Percentiles rank a stretch among this genome's conserved stretches.
Conservation (phyloP, 495 filamentous ascomycete species). For the Cudoniella acicularis region DNA sequence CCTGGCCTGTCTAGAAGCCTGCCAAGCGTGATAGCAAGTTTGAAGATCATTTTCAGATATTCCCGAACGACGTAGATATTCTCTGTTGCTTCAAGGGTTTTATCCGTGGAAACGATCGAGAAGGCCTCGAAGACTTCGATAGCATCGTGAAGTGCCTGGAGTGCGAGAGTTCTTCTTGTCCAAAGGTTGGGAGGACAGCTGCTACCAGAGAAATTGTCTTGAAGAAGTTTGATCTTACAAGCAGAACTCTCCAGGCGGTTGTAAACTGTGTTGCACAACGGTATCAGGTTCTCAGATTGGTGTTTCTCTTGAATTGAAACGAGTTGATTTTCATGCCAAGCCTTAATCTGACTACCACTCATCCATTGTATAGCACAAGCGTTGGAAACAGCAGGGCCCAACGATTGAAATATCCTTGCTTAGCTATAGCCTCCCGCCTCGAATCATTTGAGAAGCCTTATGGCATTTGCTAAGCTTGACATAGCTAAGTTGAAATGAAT, state of each 20-base stretch:
- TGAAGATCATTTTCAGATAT: not conserved
- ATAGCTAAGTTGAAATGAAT: too few relatives aligned
- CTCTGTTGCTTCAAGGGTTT: not conserved
- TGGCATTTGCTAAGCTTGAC: too few relatives aligned
- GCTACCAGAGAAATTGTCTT: not conserved
- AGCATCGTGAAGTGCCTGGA: not conserved
- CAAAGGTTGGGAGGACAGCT: not conserved
- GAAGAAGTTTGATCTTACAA: not conserved
- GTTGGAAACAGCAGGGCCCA: too few relatives aligned
- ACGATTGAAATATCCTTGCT: too few relatives aligned
- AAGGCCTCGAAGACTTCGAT: not conserved
- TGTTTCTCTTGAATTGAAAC: too few relatives aligned
- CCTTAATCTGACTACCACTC: too few relatives aligned
- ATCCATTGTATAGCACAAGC: too few relatives aligned
- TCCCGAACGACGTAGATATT: not conserved
- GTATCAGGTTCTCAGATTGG: too few relatives aligned
- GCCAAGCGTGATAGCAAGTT: not conserved
- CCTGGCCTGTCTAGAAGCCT: not conserved
- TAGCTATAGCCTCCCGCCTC: too few relatives aligned
- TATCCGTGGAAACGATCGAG: not conserved
- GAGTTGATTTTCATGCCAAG: too few relatives aligned
- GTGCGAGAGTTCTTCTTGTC: not conserved
- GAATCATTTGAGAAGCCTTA: too few relatives aligned
- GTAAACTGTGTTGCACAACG: not conserved
- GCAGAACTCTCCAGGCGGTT: not conserved